These are phyloP conservation scores for Malassezia nana DNA, from an alignment of 1,284 basidiomycete genomes.

Conservation along the genomic window DNA sequence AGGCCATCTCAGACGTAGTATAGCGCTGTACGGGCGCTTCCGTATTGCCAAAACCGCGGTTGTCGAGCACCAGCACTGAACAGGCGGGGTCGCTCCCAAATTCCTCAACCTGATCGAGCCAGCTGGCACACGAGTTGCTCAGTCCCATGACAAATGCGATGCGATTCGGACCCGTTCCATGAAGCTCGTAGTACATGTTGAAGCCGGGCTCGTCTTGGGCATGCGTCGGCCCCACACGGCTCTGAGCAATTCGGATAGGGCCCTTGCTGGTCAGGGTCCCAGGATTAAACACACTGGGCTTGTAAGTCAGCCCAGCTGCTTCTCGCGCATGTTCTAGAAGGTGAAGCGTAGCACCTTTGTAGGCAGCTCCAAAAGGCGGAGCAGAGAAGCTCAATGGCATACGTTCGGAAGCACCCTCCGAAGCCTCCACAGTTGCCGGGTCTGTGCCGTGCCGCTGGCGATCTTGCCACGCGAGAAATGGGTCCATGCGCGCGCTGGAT, in stretches of 20 bases:
- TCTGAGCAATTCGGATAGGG: slow-evolving; percentile 17
- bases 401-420: not conserved
- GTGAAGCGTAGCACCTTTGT: slow-evolving; percentile 29
- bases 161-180: slow-evolving; percentile 34
- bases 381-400: not conserved
- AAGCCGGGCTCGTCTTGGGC: slow-evolving; percentile 22
- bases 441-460: no score
- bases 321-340: slow-evolving; percentile 21
- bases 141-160: slow-evolving; percentile 48
- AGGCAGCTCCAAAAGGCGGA: slow-evolving; percentile 36
- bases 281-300: slow-evolving; percentile 40
- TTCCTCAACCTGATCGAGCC: slow-evolving; percentile 48
- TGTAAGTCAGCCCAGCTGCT: slow-evolving; percentile 21
- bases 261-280: slow-evolving; percentile 26
- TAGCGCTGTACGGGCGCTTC: slow-evolving; percentile 54
- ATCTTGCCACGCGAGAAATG: not conserved
- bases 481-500: not conserved
- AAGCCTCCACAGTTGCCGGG: not conserved
- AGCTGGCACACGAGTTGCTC: slow-evolving; percentile 47
- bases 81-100: slow-evolving; percentile 47
- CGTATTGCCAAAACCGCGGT: slow-evolving; percentile 73
- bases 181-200: slow-evolving; percentile 46
- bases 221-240: slow-evolving; percentile 20
- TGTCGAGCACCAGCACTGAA: slow-evolving; percentile 70
- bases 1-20: slow-evolving; percentile 64